Evolutionary conservation across 176 grass and related monocot species (phyloP).

Genomic region (Eragrostis curvula): DNA sequence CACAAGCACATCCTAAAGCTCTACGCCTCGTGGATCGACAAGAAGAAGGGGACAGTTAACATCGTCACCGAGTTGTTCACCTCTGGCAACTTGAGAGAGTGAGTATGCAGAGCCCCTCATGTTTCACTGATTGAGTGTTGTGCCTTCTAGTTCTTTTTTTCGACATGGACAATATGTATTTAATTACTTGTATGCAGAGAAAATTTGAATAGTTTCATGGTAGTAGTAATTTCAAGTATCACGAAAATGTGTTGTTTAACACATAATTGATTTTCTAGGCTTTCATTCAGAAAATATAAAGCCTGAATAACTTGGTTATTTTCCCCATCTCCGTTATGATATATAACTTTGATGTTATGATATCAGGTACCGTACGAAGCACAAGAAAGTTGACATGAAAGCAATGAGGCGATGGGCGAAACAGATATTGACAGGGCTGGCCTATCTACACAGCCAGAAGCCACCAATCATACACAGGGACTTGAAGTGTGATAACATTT

Average conservation of each 20-base stretch:
- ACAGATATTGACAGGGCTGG: constrained; percentile 59
- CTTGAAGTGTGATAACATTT: constrained; percentile 67
- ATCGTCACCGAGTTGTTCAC: constrained; percentile 67
- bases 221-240: background rate
- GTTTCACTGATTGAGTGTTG: background rate
- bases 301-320: background rate
- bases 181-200: background rate
- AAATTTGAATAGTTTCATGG: background rate
- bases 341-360: background rate
- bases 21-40: constrained; percentile 56
- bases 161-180: background rate
- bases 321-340: background rate
- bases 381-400: constrained; percentile 57
- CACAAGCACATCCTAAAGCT: constrained; percentile 61
- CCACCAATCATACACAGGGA: constrained; percentile 60
- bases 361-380: constrained; percentile 54
- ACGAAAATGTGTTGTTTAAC: background rate
- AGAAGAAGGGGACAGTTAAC: constrained; percentile 46
- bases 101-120: background rate
- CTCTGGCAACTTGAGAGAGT: constrained; percentile 62
- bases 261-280: background rate
- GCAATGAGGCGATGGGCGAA: constrained; percentile 55
- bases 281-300: background rate
- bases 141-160: background rate
- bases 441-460: constrained; percentile 52